Percentiles rank a stretch among this genome's conserved stretches.
These are phyloP conservation scores for Suhomyces maxii DNA, from an alignment of 1,139 yeast genomes.

Conservation along the genomic window DNA sequence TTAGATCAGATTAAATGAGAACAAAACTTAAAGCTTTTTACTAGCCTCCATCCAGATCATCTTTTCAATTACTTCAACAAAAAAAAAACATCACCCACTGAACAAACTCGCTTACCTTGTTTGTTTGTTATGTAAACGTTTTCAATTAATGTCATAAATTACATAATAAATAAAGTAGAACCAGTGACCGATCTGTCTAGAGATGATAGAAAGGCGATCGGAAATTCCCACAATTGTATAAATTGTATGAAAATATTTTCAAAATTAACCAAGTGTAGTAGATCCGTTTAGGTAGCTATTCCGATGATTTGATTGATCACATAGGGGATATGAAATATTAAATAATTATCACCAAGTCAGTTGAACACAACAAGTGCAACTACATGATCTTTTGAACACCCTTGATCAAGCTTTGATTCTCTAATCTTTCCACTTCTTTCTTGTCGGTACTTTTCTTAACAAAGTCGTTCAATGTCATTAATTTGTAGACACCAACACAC, in stretches of 20 bases:
- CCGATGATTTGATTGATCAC: too few species aligned
- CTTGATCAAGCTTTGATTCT: conserved; percentile 11
- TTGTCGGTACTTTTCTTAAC: conserved; percentile 15
- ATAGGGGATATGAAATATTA: too few species aligned
- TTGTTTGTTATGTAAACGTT: background rate
- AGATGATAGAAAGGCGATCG: background rate
- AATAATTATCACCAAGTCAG: too few species aligned
- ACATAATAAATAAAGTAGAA: background rate
- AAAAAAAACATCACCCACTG: too few species aligned
- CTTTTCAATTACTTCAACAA: too few species aligned
- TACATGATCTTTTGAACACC: conserved; percentile 14
- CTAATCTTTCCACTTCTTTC: background rate
- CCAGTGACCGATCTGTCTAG: background rate
- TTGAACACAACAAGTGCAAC: too few species aligned
- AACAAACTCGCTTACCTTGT: too few species aligned
- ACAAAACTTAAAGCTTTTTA: too few species aligned
- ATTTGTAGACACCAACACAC: conserved; percentile 41
- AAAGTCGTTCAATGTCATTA: conserved; percentile 42
- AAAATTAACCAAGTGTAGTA: too few species aligned
- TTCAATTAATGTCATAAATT: background rate
- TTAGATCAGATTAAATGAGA: too few species aligned
- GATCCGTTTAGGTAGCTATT: too few species aligned
- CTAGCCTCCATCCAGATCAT: too few species aligned
- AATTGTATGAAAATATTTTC: background rate
- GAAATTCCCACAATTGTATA: background rate